Conservation (phyloP, 2,329 filamentous ascomycete genomes). For the Sphaceloma murrayae region DNA sequence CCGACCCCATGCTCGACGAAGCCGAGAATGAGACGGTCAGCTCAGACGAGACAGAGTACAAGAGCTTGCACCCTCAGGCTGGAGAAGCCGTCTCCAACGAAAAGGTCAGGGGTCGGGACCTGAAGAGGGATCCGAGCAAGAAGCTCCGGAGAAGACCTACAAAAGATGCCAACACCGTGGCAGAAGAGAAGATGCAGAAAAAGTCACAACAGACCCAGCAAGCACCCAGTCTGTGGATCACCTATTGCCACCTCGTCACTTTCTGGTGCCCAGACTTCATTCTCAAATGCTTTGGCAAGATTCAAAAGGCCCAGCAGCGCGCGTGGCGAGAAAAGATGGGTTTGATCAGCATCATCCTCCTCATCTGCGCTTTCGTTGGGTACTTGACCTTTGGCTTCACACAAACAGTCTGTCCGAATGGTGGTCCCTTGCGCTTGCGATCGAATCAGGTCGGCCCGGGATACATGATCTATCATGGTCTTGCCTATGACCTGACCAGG, state of each 20-base stretch:
- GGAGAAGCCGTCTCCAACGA: conserved; percentile 20
- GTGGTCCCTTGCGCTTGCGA: conserved; percentile 58
- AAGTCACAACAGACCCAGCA: conserved; percentile 55
- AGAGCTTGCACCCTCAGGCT: conserved; percentile 34
- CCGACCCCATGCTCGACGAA: conserved; percentile 73
- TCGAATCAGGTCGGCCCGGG: conserved; percentile 71
- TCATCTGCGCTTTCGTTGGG: conserved; percentile 81
- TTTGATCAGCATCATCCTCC: conserved; percentile 81
- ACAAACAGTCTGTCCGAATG: conserved; percentile 67
- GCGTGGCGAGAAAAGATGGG: conserved; percentile 99
- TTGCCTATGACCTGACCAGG: conserved; percentile 70
- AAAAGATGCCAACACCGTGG: conserved; percentile 45
- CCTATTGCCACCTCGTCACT: conserved; percentile 87
- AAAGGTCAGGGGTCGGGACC: conserved; percentile 32
- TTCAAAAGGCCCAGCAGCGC: conserved; percentile 72
- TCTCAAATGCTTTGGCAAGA: conserved; percentile 75
- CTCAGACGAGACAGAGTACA: conserved; percentile 54
- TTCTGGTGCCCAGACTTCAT: conserved; percentile 89
- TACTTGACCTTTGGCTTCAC: conserved; percentile 97
- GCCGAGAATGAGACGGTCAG: conserved; percentile 44
- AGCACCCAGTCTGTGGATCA: conserved; percentile 84
- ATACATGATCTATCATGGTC: conserved; percentile 95
- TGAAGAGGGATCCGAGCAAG: conserved; percentile 20
- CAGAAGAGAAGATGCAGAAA: conserved; percentile 48
- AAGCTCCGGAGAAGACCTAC: conserved; percentile 53